phyloP scores from a whole-genome alignment of 148 eudicot species.

The Rhododendron kiyosumense region DNA sequence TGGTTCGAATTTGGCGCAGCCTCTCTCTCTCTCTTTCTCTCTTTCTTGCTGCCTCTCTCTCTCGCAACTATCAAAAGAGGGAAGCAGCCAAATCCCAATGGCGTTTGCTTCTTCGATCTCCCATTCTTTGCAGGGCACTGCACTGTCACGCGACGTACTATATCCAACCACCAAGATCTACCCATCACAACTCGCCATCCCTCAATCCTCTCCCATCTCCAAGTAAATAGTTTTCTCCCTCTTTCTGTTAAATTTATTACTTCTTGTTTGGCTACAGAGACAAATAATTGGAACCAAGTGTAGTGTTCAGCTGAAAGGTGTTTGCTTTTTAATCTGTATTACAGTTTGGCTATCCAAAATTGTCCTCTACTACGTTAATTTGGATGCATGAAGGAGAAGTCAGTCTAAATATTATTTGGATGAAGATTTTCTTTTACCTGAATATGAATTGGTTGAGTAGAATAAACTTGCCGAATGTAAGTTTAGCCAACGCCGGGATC shows the following conservation, averaged over 20 bases:
- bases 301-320: not conserved
- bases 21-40: not conserved
- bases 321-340: not conserved
- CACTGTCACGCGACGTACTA: not conserved
- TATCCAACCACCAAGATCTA: not conserved
- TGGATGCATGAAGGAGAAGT: not conserved
- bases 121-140: not conserved
- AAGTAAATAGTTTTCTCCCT: not conserved
- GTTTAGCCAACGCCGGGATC: not conserved
- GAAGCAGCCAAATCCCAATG: slow-evolving; percentile 13
- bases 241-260: not conserved
- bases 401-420: not conserved
- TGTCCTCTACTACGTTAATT: not conserved
- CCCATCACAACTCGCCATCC: slow-evolving; percentile 1
- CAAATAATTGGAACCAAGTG: not conserved
- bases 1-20: not conserved
- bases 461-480: not conserved
- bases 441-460: not conserved
- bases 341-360: not conserved
- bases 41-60: not conserved
- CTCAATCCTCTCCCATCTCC: slow-evolving; percentile 8
- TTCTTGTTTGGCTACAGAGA: not conserved
- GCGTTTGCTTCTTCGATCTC: slow-evolving; percentile 16
- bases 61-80: not conserved
- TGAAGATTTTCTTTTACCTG: not conserved